Evolutionary conservation across 2,329 filamentous ascomycete genomes (phyloP), one percentile per base, ranked within the genome.

Genomic region (Diaporthe citri): DNA sequence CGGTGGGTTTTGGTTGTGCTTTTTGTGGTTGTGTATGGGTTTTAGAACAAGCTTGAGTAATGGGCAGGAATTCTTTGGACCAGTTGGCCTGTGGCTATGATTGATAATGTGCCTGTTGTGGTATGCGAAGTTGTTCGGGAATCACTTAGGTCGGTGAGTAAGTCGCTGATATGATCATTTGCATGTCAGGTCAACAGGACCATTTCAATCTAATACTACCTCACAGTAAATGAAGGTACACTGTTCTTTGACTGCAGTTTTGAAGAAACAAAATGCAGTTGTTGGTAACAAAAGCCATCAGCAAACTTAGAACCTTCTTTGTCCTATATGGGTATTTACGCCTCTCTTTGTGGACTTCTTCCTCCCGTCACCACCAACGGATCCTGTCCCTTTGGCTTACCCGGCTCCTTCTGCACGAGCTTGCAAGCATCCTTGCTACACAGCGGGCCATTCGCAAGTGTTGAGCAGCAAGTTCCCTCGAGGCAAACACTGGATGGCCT

Each of bases 381-480:
- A 36, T 71, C 55, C 22, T 71, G 39, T 8, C 25, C 69, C 43
- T 52, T 39, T 31, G 36, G 36, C 12, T 48, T 67, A 2, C 48
- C 71, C 1, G 15, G 15, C 34, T 72, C 56, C 25, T 56, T 31
- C 3, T 48, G 28, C 20, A 72, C 57, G 3, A 66, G 59, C 1
- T 25, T 56, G 10, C 74, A 73, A 3, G 55, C 74, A 39, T 69
- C 55, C 55, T 51, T 56, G 28, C 51, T 46, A 51, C 60, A 73
- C 4, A 62, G 15, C 22, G 74, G 74, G 52, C 70, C 70, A 12
- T 39, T 36, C 9, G 60, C 62, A 48, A 55, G 25, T 25, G 20
- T 46, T 31, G 62, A 73, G 62, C 74, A 73, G 36, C 60, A 73
- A 25, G 60, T 70, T 9, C 43, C 60, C 12, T 43, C 52, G 10